phyloP scores from a whole-genome alignment of 176 grass and related monocot genomes.

The Oryza glaberrima region DNA sequence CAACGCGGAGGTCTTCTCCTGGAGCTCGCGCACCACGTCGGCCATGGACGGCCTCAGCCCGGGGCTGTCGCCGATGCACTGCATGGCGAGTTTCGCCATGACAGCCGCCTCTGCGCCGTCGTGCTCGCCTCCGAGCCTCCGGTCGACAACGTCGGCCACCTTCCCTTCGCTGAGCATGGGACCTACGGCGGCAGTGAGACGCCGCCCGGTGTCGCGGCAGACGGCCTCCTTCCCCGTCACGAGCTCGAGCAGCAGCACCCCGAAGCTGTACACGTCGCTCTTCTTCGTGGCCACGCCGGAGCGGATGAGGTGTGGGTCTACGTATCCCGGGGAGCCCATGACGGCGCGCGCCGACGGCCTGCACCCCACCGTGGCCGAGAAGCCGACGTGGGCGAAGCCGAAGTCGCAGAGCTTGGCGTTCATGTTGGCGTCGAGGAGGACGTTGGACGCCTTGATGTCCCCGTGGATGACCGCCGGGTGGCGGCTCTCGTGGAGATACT shows the following conservation, averaged over 20 bases:
- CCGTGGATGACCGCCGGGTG: constrained; percentile 68
- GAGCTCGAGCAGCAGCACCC: constrained; percentile 89
- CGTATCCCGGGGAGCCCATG: constrained; percentile 82
- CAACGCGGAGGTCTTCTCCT: constrained; percentile 47
- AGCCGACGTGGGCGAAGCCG: constrained; percentile 62
- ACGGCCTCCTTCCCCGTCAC: constrained; percentile 69
- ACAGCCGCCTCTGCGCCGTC: constrained; percentile 42
- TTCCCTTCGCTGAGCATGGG: constrained; percentile 31
- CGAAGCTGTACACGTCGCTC: constrained; percentile 96
- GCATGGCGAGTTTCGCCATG: constrained; percentile 54
- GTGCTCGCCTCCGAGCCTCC: constrained; percentile 38
- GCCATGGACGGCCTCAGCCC: constrained; percentile 75
- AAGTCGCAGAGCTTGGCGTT: constrained; percentile 93
- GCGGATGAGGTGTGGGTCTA: constrained; percentile 77
- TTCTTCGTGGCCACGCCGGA: constrained; percentile 71
- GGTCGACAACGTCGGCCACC: constrained; percentile 40
- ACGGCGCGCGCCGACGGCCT: constrained; percentile 48
- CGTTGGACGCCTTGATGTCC: constrained; percentile 87
- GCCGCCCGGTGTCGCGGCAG: constrained; percentile 53
- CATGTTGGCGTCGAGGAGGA: constrained; percentile 67
- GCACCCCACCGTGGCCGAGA: constrained; percentile 41
- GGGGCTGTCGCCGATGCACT: constrained; percentile 63
- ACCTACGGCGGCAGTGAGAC: constrained; percentile 53
- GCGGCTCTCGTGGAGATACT: constrained; percentile 78
- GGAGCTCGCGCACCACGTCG: constrained; percentile 62